A percentile compares a stretch with the other conserved stretches of the same genome.
phyloP scores from a whole-genome alignment of 176 grass and related monocot genomes.

The Bolboschoenus planiculmis region DNA sequence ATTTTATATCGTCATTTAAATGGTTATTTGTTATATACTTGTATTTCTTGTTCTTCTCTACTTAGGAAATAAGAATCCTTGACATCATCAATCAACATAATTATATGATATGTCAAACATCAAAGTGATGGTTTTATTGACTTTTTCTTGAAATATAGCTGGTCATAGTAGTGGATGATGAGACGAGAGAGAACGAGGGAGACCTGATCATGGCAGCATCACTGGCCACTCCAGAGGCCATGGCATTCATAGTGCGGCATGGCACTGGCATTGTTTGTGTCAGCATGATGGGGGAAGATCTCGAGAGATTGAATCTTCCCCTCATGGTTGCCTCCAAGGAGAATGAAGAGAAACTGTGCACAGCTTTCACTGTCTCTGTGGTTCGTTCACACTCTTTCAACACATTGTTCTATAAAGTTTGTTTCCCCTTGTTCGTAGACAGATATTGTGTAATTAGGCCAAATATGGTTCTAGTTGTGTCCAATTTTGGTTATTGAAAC shows the following conservation, averaged over 20 bases:
- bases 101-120: not conserved
- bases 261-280: conserved; percentile 85
- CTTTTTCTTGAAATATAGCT: conserved; percentile 36
- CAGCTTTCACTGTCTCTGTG: conserved; percentile 87
- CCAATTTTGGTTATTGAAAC: not conserved
- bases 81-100: not conserved
- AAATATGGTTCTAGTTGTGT: not conserved
- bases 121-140: conserved; percentile 1
- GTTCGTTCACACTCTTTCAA: conserved; percentile 23
- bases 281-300: conserved; percentile 82
- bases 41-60: not conserved
- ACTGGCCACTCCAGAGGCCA: conserved; percentile 66
- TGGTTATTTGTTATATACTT: not conserved
- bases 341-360: conserved; percentile 80
- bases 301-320: conserved; percentile 69
- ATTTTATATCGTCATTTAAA: not conserved
- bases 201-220: conserved; percentile 82
- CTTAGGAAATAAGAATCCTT: not conserved
- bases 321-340: conserved; percentile 77
- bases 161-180: conserved; percentile 88
- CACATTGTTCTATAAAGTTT: not conserved
- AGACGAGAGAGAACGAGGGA: conserved; percentile 88
- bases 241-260: conserved; percentile 84
- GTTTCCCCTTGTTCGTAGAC: not conserved
- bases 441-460: not conserved